Conservation (phyloP, 2,329 filamentous ascomycete species). For the Botrytis pseudocinerea region DNA sequence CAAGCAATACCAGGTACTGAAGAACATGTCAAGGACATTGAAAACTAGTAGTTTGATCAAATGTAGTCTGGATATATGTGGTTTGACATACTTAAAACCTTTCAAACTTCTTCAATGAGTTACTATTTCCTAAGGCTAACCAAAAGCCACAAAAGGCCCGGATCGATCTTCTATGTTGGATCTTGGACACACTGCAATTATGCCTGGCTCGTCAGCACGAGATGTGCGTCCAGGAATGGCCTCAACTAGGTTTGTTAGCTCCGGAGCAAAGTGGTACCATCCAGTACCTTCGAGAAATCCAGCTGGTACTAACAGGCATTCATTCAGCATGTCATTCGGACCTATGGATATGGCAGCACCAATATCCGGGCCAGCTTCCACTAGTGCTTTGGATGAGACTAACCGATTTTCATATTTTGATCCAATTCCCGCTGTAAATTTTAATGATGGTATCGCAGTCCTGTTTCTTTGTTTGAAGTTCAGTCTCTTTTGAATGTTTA, state of each 20-base stretch:
- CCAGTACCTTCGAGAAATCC: not conserved
- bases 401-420: constrained; percentile 16
- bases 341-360: not conserved
- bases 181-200: not conserved
- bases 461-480: not conserved
- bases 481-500: not conserved
- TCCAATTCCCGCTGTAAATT: not conserved
- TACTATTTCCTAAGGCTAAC: not conserved
- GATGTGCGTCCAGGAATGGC: not conserved
- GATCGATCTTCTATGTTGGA: not conserved
- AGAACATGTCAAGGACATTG: not conserved
- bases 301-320: not conserved
- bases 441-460: constrained; percentile 15
- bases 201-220: not conserved
- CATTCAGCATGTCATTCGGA: constrained; percentile 2
- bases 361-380: constrained; percentile 9
- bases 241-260: not conserved
- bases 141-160: not conserved
- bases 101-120: not conserved
- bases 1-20: not conserved
- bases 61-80: not conserved
- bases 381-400: constrained; percentile 2
- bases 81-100: not conserved
- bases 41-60: not conserved
- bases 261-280: not conserved